Evolutionary conservation across 202 grass and related monocot species (phyloP).

Genomic region (Cymbopogon flexuosus): DNA sequence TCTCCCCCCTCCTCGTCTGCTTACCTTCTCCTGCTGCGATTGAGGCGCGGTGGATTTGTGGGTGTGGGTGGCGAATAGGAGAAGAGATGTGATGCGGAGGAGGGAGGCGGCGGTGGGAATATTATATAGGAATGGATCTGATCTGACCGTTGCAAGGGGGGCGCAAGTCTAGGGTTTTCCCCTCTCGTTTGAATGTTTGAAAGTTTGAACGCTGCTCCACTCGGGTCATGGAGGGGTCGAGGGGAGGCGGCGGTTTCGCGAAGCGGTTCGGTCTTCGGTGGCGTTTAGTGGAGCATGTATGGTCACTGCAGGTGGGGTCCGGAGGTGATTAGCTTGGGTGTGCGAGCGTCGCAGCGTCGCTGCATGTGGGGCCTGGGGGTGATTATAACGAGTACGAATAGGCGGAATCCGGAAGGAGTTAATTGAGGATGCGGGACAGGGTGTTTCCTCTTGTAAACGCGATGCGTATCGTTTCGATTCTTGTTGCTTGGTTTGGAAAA

Average conservation of each 20-base stretch:
- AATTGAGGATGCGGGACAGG: not conserved
- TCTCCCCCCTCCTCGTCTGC: not conserved
- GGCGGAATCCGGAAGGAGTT: not conserved
- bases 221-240: not conserved
- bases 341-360: not conserved
- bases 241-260: not conserved
- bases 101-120: not conserved
- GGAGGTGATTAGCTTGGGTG: not conserved
- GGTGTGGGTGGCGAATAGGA: not conserved
- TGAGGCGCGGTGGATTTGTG: not conserved
- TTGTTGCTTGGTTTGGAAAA: not conserved
- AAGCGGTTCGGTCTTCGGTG: not conserved
- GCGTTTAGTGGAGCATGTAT: too few relatives aligned
- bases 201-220: constrained; percentile 37
- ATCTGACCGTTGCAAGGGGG: constrained; percentile 45
- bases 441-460: not conserved
- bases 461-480: not conserved
- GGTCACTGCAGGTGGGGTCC: constrained; percentile 18
- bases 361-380: constrained; percentile 21
- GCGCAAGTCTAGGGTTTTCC: constrained; percentile 25
- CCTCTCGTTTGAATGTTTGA: constrained; percentile 47
- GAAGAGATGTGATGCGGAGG: constrained; percentile 27
- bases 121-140: constrained; percentile 39
- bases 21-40: constrained; percentile 12
- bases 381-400: not conserved